Evolutionary conservation across 164 flowering plant genomes (phyloP), one percentile per base, ranked within the genome.

Genomic region (Macadamia tetraphylla): DNA sequence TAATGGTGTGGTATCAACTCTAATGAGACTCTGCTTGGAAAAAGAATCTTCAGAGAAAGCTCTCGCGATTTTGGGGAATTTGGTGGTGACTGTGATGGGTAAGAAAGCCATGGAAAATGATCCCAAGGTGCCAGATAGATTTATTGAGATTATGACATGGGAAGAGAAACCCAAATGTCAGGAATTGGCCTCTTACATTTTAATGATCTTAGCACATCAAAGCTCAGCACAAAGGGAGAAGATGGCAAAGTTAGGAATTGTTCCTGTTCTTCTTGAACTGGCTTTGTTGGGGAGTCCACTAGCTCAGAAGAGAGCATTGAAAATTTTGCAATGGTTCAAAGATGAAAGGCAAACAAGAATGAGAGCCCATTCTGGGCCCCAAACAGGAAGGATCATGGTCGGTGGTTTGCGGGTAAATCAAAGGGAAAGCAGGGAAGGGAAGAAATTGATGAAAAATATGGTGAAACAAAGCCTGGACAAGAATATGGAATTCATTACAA

Each of bases 151-250:
- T 31, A 46, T 92, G 77, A 74, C 86, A 72, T 90, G 94, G 96
- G 94, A 90, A 29, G 88, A 88, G 3, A 78, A 76, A 58, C 88
- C 88, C 30, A 89, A 87, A 69, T 87, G 92, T 73, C 95, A 87
- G 72, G 98, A 94, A 69, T 52, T 80, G 1, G 82, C 95, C 3
- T 88, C 88, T 11, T 92, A 94, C 74, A 77, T 94, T 57, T 60
- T 94, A 70, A 94, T 94, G 98, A 83, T 90, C 18, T 71, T 94
- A 14, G 97, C 97, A 23, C 95, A 94, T 74, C 91, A 85, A 58
- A 88, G 97, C 76, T 79, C 84, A 0, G 74, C 42, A 3, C 95
- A 90, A 55, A 74, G 95, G 56, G 75, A 71, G 1, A 90, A 87
- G 67, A 94, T 94, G 98, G 80, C 81, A 0, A 63, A 80, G 62